A percentile compares a stretch with the other conserved stretches of the same genome.
These are phyloP conservation scores for Fraxinus greggii DNA, from an alignment of 305 asterid genomes.

Conservation along the genomic window DNA sequence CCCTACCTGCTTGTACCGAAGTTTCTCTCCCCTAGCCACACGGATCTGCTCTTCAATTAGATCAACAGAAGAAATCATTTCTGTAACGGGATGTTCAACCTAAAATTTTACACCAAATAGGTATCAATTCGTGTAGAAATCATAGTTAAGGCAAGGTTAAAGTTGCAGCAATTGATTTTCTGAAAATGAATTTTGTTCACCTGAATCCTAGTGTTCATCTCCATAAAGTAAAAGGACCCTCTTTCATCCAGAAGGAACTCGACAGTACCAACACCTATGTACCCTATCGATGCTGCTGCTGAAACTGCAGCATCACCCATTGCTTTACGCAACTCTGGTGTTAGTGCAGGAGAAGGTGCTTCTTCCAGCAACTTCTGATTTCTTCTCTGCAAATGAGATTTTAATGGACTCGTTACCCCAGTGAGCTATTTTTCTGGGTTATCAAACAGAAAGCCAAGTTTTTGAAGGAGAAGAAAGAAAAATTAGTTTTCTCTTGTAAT, in stretches of 20 bases:
- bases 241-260: constrained; percentile 98
- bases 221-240: constrained; percentile 97
- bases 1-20: constrained; percentile 66
- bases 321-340: constrained; percentile 87
- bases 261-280: constrained; percentile 89
- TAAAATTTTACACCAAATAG: constrained; percentile 27
- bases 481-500: not conserved
- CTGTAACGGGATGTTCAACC: constrained; percentile 99
- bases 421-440: not conserved
- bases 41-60: constrained; percentile 93
- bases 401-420: not conserved
- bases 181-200: constrained; percentile 34
- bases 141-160: not conserved
- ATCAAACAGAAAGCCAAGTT: not conserved
- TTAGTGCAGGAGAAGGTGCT: constrained; percentile 98
- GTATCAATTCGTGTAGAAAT: constrained; percentile 1
- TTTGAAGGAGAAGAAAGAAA: not conserved
- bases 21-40: constrained; percentile 92
- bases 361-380: constrained; percentile 96
- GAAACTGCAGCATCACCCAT: constrained; percentile 99
- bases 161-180: constrained; percentile 17
- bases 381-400: constrained; percentile 63
- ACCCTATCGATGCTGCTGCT: constrained; percentile 96
- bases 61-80: constrained; percentile 98
- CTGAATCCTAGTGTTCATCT: constrained; percentile 99